Percentiles rank a stretch among this genome's conserved stretches.
Evolutionary conservation across 345 rosid species (phyloP).

Genomic region (Dimocarpus longan): DNA sequence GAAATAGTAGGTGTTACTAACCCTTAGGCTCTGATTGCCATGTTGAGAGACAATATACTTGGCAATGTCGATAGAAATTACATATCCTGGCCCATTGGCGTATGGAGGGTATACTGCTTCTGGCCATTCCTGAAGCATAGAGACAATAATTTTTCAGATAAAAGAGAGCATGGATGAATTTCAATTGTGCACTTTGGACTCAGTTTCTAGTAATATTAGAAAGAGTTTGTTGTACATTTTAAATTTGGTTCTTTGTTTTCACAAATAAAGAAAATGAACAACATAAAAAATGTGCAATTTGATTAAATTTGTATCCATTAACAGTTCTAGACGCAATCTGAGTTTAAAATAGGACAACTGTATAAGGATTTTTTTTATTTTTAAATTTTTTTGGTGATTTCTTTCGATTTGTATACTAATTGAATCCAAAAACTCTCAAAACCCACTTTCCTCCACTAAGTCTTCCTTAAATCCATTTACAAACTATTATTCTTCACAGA

Average conservation of each 20-base stretch:
- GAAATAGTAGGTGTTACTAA: slow-evolving; percentile 32
- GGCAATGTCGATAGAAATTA: slow-evolving; percentile 77
- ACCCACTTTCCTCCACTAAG: background rate
- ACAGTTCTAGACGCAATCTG: background rate
- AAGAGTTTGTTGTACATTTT: background rate
- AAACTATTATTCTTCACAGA: background rate
- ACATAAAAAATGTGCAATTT: no score
- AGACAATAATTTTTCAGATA: slow-evolving; percentile 15
- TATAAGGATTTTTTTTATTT: no score
- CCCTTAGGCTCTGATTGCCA: slow-evolving; percentile 65
- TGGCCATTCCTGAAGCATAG: slow-evolving; percentile 91
- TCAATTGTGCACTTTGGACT: background rate
- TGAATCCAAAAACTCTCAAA: background rate
- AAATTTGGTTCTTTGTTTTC: background rate
- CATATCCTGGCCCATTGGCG: slow-evolving; percentile 91
- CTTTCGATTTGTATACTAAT: background rate
- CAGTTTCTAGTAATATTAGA: background rate
- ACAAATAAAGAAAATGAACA: no score
- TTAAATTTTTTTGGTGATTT: no score
- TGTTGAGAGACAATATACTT: slow-evolving; percentile 63
- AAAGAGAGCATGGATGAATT: background rate
- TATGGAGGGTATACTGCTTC: slow-evolving; percentile 90
- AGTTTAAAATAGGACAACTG: background rate
- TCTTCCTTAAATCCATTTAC: background rate
- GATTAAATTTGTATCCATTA: background rate